Percentiles rank a stretch among this genome's conserved stretches.
phyloP scores from a whole-genome alignment of 106 monocot species.

The Phalaenopsis equestris region DNA sequence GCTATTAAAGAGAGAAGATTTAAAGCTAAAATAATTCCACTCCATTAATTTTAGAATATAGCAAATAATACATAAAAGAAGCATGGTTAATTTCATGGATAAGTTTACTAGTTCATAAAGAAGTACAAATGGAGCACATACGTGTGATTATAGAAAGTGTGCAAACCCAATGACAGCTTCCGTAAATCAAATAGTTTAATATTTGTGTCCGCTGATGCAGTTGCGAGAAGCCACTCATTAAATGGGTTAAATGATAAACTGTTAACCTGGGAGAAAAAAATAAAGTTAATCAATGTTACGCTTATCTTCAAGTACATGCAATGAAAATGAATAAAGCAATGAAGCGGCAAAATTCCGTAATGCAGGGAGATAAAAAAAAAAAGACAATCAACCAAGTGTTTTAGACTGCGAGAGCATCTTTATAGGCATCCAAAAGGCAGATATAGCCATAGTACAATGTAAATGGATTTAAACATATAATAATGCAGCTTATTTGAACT shows the following conservation, averaged over 20 bases:
- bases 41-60: background rate
- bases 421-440: background rate
- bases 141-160: constrained; percentile 82
- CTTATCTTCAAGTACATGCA: background rate
- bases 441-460: background rate
- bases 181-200: constrained; percentile 84
- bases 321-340: background rate
- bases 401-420: background rate
- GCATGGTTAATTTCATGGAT: background rate
- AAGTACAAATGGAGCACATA: constrained; percentile 21
- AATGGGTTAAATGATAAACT: constrained; percentile 83
- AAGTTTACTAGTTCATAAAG: background rate
- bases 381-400: background rate
- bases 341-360: background rate
- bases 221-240: constrained; percentile 89
- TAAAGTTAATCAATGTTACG: background rate
- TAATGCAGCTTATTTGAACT: background rate
- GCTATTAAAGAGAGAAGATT: background rate
- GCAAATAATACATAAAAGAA: background rate
- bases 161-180: constrained; percentile 59
- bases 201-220: constrained; percentile 77
- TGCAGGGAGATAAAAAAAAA: background rate
- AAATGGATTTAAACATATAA: background rate
- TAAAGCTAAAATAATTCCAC: background rate
- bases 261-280: constrained; percentile 54